phyloP scores from a whole-genome alignment of 2,329 filamentous ascomycete species.

The Sordariomycetes sp. region DNA sequence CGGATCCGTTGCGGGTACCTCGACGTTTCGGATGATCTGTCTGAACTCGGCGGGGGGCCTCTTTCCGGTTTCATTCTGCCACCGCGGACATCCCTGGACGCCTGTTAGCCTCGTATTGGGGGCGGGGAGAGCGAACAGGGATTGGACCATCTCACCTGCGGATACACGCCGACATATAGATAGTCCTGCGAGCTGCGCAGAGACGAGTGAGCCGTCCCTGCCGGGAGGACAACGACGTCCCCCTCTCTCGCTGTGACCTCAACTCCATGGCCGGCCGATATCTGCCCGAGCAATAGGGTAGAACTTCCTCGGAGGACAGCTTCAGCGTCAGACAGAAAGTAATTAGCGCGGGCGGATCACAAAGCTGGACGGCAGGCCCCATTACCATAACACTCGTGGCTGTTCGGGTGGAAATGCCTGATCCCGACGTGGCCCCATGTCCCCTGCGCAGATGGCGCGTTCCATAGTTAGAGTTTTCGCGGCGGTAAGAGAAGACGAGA shows the following conservation, averaged over 20 bases:
- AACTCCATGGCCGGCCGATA: slow-evolving; percentile 8
- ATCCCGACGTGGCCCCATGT: slow-evolving; percentile 13
- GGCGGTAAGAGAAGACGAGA: not conserved
- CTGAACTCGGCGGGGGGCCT: slow-evolving; percentile 6
- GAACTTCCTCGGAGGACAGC: slow-evolving; percentile 13
- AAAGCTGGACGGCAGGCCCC: too few species aligned
- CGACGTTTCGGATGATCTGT: slow-evolving; percentile 7
- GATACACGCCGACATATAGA: slow-evolving; percentile 13
- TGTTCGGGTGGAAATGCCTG: slow-evolving; percentile 14
- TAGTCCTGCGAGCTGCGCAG: slow-evolving; percentile 11
- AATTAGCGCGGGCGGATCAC: not conserved
- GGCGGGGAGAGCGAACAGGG: too few species aligned
- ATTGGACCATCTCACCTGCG: slow-evolving; percentile 4
- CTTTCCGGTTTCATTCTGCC: slow-evolving; percentile 11
- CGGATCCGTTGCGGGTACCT: slow-evolving; percentile 9
- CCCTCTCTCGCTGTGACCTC: slow-evolving; percentile 9
- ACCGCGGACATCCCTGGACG: slow-evolving; percentile 9
- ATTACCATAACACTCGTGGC: slow-evolving; percentile 14
- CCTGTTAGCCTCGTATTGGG: not conserved
- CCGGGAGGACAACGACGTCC: slow-evolving; percentile 12
- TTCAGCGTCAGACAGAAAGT: not conserved
- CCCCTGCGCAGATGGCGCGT: slow-evolving; percentile 4
- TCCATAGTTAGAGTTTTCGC: not conserved
- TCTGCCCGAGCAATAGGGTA: slow-evolving; percentile 11
- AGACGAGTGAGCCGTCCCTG: slow-evolving; percentile 12